phyloP scores from a whole-genome alignment of 2,329 filamentous ascomycete species.

The Colletotrichum sp. region DNA sequence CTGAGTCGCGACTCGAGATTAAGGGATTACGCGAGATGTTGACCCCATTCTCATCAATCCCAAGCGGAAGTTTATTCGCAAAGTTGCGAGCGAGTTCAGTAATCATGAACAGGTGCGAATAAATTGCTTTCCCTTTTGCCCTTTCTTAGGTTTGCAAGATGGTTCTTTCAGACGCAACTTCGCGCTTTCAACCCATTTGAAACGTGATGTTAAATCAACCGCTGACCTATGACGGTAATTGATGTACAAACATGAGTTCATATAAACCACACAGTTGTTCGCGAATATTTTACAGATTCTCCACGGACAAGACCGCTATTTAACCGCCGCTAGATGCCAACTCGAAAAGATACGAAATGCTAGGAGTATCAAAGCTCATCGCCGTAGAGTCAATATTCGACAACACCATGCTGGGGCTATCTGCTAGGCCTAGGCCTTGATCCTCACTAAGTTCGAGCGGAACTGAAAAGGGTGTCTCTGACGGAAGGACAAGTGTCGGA shows the following conservation, averaged over 20 bases:
- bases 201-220: not conserved
- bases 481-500: not conserved
- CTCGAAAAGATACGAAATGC: not conserved
- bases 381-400: not conserved
- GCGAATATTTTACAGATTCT: not conserved
- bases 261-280: not conserved
- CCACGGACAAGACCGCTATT: accelerated
- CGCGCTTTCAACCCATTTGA: not conserved
- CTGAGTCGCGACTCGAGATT: not conserved
- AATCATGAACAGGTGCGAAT: not conserved
- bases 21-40: not conserved
- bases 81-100: not conserved
- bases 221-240: not conserved
- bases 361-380: not conserved
- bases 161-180: accelerated
- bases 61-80: not conserved
- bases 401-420: not conserved
- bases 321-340: not conserved
- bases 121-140: accelerated
- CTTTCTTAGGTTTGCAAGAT: not conserved
- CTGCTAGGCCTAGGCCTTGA: accelerated
- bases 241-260: not conserved
- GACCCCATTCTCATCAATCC: not conserved
- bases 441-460: not conserved
- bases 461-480: not conserved